phyloP scores from a whole-genome alignment of 148 eudicot genomes.

The Fagopyrum esculentum region DNA sequence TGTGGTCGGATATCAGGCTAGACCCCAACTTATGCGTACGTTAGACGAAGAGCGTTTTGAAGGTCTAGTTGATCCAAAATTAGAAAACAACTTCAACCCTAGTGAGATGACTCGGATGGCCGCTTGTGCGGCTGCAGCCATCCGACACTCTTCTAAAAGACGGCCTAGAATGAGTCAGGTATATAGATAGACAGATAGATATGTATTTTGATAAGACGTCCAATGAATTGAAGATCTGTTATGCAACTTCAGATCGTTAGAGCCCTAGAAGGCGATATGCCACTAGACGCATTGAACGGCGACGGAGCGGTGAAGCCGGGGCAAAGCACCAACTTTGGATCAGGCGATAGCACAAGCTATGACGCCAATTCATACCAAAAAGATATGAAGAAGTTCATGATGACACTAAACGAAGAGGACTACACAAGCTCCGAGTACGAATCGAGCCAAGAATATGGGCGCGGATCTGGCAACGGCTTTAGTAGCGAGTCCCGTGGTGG shows the following conservation, averaged over 20 bases:
- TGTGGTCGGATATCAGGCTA: constrained; percentile 34
- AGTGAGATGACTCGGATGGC: constrained; percentile 69
- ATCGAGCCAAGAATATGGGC: neutral
- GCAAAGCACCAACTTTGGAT: neutral
- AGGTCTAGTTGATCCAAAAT: constrained; percentile 54
- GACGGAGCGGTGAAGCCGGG: constrained; percentile 3
- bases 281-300: constrained; percentile 7
- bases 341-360: neutral
- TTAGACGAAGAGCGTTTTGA: constrained; percentile 42
- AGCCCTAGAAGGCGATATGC: constrained; percentile 14
- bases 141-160: constrained; percentile 63
- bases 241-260: constrained; percentile 11
- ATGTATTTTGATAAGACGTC: too few species aligned
- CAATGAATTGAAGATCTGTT: neutral
- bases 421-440: constrained; percentile 7
- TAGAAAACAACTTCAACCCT: constrained; percentile 39
- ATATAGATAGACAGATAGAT: neutral
- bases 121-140: constrained; percentile 57
- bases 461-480: neutral
- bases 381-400: constrained; percentile 10
- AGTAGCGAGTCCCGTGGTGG: neutral
- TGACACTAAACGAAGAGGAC: constrained; percentile 1
- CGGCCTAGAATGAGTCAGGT: constrained; percentile 95
- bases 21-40: constrained; percentile 35
- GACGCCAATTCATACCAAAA: neutral